Evolutionary conservation across 2,329 filamentous ascomycete genomes (phyloP).

Genomic region (Paecilomyces niveus): DNA sequence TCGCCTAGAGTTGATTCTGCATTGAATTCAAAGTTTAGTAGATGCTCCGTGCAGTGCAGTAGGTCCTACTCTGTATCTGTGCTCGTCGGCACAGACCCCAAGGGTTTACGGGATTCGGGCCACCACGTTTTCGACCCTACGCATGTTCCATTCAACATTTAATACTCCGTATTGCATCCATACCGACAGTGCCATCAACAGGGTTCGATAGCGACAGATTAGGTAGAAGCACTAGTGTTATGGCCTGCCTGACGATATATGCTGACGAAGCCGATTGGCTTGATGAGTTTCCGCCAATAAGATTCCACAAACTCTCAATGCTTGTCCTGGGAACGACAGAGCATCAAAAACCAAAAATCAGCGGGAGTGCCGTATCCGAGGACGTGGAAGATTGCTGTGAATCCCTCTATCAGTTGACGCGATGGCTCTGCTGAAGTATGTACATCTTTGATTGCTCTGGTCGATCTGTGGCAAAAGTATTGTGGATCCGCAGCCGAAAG

Average conservation of each 20-base stretch:
- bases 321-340: neutral
- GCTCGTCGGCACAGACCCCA: neutral
- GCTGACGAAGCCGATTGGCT: neutral
- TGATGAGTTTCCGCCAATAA: neutral
- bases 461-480: neutral
- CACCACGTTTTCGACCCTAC: neutral
- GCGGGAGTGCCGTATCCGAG: neutral
- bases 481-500: neutral
- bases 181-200: neutral
- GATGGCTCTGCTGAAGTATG: neutral
- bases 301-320: neutral
- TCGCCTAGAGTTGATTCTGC: neutral
- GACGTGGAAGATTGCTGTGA: neutral
- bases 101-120: neutral
- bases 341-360: neutral
- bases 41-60: neutral
- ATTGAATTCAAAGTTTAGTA: neutral
- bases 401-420: neutral
- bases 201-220: neutral
- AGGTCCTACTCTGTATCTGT: neutral
- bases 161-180: no score
- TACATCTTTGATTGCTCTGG: neutral
- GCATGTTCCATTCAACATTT: neutral
- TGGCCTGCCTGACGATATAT: neutral
- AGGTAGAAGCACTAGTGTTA: neutral